Base-by-base conservation (phyloP, 2,329 filamentous ascomycete genomes). In the Trichoderma koningiopsis region DNA sequence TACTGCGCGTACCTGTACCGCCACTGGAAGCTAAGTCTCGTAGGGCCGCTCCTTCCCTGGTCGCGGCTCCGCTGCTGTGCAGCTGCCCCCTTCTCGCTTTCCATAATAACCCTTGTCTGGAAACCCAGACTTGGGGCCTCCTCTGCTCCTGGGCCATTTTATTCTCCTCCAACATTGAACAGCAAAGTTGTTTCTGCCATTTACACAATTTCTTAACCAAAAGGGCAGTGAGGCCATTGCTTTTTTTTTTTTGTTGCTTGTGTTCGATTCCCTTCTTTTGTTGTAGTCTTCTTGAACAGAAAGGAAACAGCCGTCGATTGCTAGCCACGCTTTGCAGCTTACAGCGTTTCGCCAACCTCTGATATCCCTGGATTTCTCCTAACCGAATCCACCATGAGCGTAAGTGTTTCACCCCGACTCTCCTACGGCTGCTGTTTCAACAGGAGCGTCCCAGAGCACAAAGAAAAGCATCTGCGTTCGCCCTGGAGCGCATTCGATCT, bases 401-500 rank as follows among this genome's bases (percentile, higher is more conserved):
- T 77, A 31, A 75, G 75, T 76, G 70, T 73, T 75, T 72, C 71
- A 71, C 60, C 64, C 71, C 70, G 72, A 61, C 64, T 71, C 74
- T 70, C 71, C 73, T 72, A 71, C 71, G 47, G 53, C 73, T 73
- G 73, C 71, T 64, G 69, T 73, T 72, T 72, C 71, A 71, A 74
- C 71, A 68, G 53, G 14, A 29, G 19, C 33, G 29, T 59, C 56
- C 68, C 19, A 49, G 19, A 40, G 57, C 49, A 47, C 62, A 37
- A 19, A 67, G 62, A 64, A 60, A 27, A 61, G 43, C 43, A 22
- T 55, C 37, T 64, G 33, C 57, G 55, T 60, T 35, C 43, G 62
- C 56, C 16, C 59, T 49, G 35, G 31, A 19, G n/a, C 31, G 13
- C 14, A 55, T n/a, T 2, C 33, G 24, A 35, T 53, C n/a, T n/a